These are phyloP conservation scores for Candida odintsovae DNA, from an alignment of 805 yeast genomes.

Conservation along the genomic window DNA sequence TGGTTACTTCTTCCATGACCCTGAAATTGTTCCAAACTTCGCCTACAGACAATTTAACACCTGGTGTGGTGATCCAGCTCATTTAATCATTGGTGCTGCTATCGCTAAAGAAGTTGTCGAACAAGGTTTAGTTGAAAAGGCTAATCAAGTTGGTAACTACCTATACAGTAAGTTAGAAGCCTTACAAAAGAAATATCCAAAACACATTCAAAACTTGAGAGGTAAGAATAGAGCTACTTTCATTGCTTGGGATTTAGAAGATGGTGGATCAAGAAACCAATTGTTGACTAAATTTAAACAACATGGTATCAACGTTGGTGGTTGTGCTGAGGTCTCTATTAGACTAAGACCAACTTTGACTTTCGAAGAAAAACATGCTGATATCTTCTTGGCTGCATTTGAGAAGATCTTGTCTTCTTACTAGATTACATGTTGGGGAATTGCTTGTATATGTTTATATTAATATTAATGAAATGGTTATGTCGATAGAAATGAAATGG, in stretches of 20 bases:
- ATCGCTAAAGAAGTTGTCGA: constrained; percentile 60
- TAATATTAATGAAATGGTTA: not conserved
- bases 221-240: constrained; percentile 74
- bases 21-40: constrained; percentile 63
- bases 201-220: constrained; percentile 49
- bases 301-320: constrained; percentile 76
- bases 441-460: not conserved
- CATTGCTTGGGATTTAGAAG: constrained; percentile 71
- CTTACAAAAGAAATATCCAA: constrained; percentile 51
- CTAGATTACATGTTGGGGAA: not conserved
- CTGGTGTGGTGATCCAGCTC: constrained; percentile 91
- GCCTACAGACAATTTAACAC: constrained; percentile 92
- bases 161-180: constrained; percentile 50
- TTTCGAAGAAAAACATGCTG: constrained; percentile 78
- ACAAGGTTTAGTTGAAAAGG: constrained; percentile 50
- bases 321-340: constrained; percentile 74
- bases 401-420: constrained; percentile 26
- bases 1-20: constrained; percentile 76
- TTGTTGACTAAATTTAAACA: constrained; percentile 55
- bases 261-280: constrained; percentile 50
- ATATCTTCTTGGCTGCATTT: constrained; percentile 46
- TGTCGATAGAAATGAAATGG: not conserved
- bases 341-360: constrained; percentile 78
- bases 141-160: constrained; percentile 61
- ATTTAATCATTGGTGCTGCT: constrained; percentile 68